A percentile compares a stretch with the other conserved stretches of the same genome.
These are phyloP conservation scores for Aphanomyces invadans DNA, from an alignment of 352 stramenopile genomes.

Conservation along the genomic window DNA sequence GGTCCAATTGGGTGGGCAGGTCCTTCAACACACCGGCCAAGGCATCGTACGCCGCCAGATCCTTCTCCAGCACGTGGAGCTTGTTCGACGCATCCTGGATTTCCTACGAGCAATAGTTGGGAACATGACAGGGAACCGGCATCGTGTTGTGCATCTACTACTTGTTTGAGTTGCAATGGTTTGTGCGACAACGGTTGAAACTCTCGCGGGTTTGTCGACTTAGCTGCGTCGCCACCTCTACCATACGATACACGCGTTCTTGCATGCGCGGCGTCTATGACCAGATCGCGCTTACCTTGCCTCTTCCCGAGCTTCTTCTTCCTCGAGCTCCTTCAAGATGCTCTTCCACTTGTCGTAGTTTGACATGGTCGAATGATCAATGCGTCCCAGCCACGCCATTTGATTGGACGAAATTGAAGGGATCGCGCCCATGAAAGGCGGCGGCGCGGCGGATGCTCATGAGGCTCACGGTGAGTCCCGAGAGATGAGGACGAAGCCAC, in stretches of 20 bases:
- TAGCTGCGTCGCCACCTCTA: background rate
- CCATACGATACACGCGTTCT: background rate
- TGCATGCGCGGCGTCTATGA: background rate
- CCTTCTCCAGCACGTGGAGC: constrained; percentile 17
- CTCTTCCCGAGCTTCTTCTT: background rate
- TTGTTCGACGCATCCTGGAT: constrained; percentile 6
- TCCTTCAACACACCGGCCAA: constrained; percentile 49
- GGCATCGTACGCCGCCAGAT: constrained; percentile 27
- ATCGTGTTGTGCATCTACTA: too few species aligned
- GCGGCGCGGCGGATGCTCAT: too few species aligned
- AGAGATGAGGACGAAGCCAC: too few species aligned
- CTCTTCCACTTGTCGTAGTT: constrained; percentile 23
- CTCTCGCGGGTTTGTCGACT: background rate
- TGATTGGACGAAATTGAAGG: background rate
- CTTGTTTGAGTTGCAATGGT: constrained; percentile 12
- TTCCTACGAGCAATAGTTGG: background rate
- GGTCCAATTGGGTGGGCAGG: constrained; percentile 68
- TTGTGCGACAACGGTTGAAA: constrained; percentile 17
- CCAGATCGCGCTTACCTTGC: constrained; percentile 6
- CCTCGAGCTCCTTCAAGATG: constrained; percentile 15
- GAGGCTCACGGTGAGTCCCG: too few species aligned
- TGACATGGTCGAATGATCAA: constrained; percentile 7
- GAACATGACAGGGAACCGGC: too few species aligned
- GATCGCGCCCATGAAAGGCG: too few species aligned
- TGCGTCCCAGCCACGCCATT: background rate